Evolutionary conservation across 257 asterid species (phyloP).

Genomic region (Solanum chiquidenum): DNA sequence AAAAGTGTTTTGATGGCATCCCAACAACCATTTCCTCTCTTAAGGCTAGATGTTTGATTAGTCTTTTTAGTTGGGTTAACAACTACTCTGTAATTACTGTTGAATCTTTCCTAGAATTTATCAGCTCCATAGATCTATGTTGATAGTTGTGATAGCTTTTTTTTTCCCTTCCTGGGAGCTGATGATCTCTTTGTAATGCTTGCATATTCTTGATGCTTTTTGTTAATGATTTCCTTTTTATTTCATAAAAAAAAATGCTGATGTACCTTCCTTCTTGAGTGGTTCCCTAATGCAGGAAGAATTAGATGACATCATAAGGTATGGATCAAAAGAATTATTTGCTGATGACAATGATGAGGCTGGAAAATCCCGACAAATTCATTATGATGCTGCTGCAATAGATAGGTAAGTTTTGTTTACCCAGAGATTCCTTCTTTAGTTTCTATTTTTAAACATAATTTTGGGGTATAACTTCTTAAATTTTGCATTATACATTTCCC

Average conservation of each 20-base stretch:
- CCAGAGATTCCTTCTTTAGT: not conserved
- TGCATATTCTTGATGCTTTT: not conserved
- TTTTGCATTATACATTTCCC: not conserved
- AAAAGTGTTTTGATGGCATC: not conserved
- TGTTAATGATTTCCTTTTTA: not conserved
- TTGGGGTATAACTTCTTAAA: not conserved
- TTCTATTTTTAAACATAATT: not conserved
- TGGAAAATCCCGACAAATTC: constrained; percentile 91
- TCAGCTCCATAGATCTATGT: not conserved
- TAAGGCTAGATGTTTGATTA: not conserved
- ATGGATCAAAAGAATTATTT: constrained; percentile 92
- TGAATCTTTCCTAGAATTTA: not conserved
- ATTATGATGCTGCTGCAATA: constrained; percentile 93
- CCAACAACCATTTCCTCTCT: not conserved
- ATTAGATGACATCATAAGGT: constrained; percentile 87
- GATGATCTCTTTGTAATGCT: not conserved
- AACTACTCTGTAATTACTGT: not conserved
- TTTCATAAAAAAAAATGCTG: not conserved
- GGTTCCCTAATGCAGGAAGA: constrained; percentile 61
- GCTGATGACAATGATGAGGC: constrained; percentile 88
- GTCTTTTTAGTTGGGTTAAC: not conserved
- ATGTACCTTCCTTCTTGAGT: not conserved
- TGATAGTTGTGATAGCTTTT: not conserved
- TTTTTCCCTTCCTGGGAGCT: not conserved
- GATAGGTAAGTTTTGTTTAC: constrained; percentile 21